phyloP scores from a whole-genome alignment of 768 basidiomycete genomes.

The Naganishia kalamii region DNA sequence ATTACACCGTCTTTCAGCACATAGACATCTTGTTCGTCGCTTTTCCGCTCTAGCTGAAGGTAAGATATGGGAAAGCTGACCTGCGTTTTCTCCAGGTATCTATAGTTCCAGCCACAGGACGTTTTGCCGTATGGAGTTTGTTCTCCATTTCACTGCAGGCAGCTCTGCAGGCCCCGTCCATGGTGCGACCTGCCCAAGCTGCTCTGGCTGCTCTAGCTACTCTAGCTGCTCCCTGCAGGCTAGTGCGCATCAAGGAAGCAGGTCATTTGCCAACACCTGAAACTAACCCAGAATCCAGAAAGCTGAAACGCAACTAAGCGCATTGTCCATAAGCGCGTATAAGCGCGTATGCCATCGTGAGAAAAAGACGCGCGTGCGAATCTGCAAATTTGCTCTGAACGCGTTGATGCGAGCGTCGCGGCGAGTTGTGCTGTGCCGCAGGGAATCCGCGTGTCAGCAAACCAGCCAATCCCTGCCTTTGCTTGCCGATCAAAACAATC shows the following conservation, averaged over 20 bases:
- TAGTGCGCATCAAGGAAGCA: background rate
- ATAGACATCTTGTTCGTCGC: conserved; percentile 10
- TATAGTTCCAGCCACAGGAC: background rate
- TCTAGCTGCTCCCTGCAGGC: background rate
- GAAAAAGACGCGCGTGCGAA: background rate
- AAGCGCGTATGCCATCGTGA: background rate
- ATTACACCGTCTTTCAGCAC: background rate
- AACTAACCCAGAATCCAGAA: too few species aligned
- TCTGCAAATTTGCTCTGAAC: conserved; percentile 4
- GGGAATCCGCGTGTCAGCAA: background rate
- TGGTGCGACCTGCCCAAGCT: too few species aligned
- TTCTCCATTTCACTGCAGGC: too few species aligned
- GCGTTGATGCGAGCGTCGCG: background rate
- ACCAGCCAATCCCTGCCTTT: conserved; percentile 5
- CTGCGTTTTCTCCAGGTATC: background rate
- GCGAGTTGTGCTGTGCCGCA: background rate
- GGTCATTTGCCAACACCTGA: too few species aligned
- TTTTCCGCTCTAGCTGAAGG: background rate
- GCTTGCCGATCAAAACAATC: conserved; percentile 16
- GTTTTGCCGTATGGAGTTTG: too few species aligned
- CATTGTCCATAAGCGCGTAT: background rate
- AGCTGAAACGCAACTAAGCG: background rate
- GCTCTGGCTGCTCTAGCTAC: too few species aligned
- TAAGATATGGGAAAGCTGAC: background rate
- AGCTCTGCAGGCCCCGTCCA: too few species aligned